Evolutionary conservation across 495 filamentous ascomycete genomes (phyloP).

Genomic region (Delitschia confertaspora): DNA sequence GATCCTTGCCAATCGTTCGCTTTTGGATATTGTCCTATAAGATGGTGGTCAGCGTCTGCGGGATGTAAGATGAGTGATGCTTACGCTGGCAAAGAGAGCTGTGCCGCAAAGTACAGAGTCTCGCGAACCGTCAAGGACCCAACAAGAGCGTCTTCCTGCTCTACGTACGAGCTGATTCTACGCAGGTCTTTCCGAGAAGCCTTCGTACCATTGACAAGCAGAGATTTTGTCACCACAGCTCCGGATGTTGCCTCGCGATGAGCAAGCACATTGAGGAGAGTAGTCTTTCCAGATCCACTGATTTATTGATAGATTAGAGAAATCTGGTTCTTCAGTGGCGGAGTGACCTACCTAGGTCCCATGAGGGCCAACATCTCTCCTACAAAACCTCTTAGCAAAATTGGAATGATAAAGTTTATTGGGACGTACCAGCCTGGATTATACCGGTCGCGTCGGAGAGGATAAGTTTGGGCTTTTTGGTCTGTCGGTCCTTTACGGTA

Average conservation of each 20-base stretch:
- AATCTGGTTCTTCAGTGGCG: neutral
- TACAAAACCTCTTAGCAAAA: constrained; percentile 20
- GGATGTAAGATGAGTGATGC: constrained; percentile 5
- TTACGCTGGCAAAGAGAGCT: constrained; percentile 49
- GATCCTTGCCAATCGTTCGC: constrained; percentile 46
- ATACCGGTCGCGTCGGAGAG: constrained; percentile 46
- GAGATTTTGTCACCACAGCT: constrained; percentile 41
- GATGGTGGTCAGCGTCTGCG: constrained; percentile 14
- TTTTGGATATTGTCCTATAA: constrained; percentile 37
- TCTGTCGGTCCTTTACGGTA: constrained; percentile 58
- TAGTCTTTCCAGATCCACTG: constrained; percentile 66
- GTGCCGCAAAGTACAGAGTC: constrained; percentile 61
- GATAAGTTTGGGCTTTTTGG: constrained; percentile 48
- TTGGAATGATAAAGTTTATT: neutral
- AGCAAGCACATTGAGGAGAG: constrained; percentile 65
- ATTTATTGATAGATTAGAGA: neutral
- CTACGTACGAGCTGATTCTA: constrained; percentile 60
- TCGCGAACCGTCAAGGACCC: constrained; percentile 69
- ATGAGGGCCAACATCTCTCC: constrained; percentile 68
- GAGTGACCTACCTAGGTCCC: constrained; percentile 48
- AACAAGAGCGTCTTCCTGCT: constrained; percentile 77
- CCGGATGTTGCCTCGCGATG: constrained; percentile 43
- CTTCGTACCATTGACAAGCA: constrained; percentile 50
- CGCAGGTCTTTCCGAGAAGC: constrained; percentile 38
- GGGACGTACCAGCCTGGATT: constrained; percentile 37